Conservation (phyloP, 116 monocot genomes). For the Thalassia testudinum region DNA sequence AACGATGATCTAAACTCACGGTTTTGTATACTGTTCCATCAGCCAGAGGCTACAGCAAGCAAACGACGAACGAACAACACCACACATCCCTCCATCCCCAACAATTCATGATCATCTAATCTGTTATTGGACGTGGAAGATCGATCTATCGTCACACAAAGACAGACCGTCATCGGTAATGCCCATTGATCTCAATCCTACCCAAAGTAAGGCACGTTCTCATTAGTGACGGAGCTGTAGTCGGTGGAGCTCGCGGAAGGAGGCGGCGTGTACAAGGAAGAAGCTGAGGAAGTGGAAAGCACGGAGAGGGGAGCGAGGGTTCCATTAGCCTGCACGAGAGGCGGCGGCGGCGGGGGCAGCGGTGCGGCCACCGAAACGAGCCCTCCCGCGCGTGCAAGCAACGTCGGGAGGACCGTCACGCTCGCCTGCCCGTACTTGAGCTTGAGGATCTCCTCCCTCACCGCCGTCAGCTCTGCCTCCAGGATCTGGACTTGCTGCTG, state of each 20-base stretch:
- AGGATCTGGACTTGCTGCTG: constrained; percentile 79
- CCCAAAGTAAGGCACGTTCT: constrained; percentile 37
- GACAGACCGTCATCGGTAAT: too few species aligned
- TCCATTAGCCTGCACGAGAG: background rate
- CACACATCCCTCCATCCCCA: too few species aligned
- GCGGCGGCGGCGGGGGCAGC: constrained; percentile 4
- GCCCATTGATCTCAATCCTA: constrained; percentile 1
- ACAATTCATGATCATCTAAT: too few species aligned
- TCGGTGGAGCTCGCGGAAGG: constrained; percentile 59
- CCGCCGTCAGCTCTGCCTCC: constrained; percentile 55
- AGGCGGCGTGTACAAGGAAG: constrained; percentile 35
- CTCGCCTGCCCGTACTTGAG: constrained; percentile 35
- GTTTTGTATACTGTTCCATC: too few species aligned
- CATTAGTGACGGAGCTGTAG: constrained; percentile 73
- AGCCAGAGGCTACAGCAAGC: too few species aligned
- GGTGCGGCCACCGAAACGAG: constrained; percentile 19
- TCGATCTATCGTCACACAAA: too few species aligned
- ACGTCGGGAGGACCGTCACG: constrained; percentile 9
- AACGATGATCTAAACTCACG: too few species aligned
- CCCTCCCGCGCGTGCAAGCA: constrained; percentile 15
- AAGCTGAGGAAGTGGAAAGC: constrained; percentile 11
- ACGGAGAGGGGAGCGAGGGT: background rate
- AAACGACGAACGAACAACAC: too few species aligned
- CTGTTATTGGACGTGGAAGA: too few species aligned
- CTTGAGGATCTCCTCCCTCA: constrained; percentile 60